Evolutionary conservation across 495 filamentous ascomycete species (phyloP).

Genomic region (Penicillium macrosclerotiorum): DNA sequence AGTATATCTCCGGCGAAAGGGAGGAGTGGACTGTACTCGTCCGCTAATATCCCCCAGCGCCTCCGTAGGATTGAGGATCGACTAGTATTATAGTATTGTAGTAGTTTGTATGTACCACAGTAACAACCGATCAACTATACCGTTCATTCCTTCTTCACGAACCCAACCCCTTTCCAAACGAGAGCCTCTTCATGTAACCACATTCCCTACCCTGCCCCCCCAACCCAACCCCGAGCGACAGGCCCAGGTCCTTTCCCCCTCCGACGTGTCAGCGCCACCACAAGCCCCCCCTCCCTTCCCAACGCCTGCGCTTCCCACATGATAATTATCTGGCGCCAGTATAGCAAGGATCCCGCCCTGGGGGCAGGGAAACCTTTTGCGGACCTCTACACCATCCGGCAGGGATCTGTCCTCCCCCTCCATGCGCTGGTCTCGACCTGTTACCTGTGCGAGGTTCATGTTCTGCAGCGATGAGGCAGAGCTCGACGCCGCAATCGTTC

Average conservation of each 20-base stretch:
- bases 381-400: constrained; percentile 1
- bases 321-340: constrained; percentile 15
- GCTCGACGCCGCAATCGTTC: constrained; percentile 6
- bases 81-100: too few relatives aligned
- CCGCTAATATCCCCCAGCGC: too few relatives aligned
- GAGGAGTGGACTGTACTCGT: not conserved
- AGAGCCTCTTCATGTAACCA: too few relatives aligned
- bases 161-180: too few relatives aligned
- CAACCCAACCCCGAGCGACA: not conserved
- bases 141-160: too few relatives aligned
- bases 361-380: constrained; percentile 16
- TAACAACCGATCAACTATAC: too few relatives aligned
- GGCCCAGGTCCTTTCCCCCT: too few relatives aligned
- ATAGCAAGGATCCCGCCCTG: constrained; percentile 13
- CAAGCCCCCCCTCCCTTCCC: not conserved
- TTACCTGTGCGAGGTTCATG: too few relatives aligned
- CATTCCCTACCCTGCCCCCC: not conserved
- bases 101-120: too few relatives aligned
- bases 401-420: not conserved
- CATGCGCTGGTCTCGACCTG: too few relatives aligned
- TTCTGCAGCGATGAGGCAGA: not conserved
- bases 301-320: constrained; percentile 11
- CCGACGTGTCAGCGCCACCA: constrained; percentile 34
- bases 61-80: too few relatives aligned
- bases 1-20: not conserved